Base-by-base conservation (phyloP, 306 rosid species). In the Vigna unguiculata region DNA sequence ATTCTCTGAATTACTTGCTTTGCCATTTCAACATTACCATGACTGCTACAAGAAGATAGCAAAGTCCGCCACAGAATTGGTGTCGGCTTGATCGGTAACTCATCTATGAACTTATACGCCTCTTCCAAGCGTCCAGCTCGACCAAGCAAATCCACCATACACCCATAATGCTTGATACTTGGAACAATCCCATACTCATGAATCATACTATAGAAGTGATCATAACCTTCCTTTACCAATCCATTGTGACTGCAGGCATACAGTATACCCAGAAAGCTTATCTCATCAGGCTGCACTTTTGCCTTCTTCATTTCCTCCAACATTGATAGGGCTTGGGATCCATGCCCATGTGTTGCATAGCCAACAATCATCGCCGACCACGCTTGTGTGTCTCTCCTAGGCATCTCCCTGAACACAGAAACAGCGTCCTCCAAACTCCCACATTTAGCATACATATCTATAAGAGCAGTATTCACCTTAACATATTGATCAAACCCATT, bases 231-330 rank as follows among this genome's bases (percentile, higher is more conserved):
- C 74, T 87, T 88, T 13, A 91, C 89, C 46, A 91, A 70, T 30
- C 98, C 98, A 38, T 85, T 82, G 82, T 91, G 98, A 84, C 91
- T 93, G 59, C 98, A 93, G 2, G 97, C 96, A 67, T 88, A 87
- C 69, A 93, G 82, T 46, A 93, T 75, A 22, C 92, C 96, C 58
- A 93, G 76, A 82, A 88, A 88, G 1, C 93, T 91, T 52, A 93
- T 88, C 73, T 91, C 93, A 65, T 91, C 98, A 32, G 97, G 96
- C 78, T 54, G 72, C 64, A 88, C 84, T 69, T 83, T 72, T 2
- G 12, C 90, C 75, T 24, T 70, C 76, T 83, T 87, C 98, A 91
- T 93, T 80, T 87, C 93, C 73, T 90, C 86, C 62, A 93, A 90
- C 87, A 86, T 45, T 13, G 80, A 82, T 17, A 88, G 69, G 40